A percentile compares a stretch with the other conserved stretches of the same genome.
phyloP scores from a whole-genome alignment of 2,329 filamentous ascomycete genomes.

The Fusarium irregulare region DNA sequence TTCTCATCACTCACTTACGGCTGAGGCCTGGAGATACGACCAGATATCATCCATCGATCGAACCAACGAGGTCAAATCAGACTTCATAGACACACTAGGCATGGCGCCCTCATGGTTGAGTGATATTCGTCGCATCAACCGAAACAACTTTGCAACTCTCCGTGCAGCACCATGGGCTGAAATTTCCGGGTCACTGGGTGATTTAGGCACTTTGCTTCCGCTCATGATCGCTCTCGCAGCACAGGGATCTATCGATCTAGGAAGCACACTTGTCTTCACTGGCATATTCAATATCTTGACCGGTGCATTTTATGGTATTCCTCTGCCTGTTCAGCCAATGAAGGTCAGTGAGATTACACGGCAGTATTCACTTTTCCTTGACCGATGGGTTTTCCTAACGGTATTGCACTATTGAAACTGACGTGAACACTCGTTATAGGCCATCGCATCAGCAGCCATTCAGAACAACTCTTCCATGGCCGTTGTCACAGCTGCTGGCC shows the following conservation, averaged over 20 bases:
- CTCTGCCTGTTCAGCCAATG: conserved; percentile 91
- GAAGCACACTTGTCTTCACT: conserved; percentile 87
- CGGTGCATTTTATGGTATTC: conserved; percentile 85
- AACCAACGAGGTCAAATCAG: neutral
- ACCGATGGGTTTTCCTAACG: neutral
- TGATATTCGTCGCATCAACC: conserved; percentile 51
- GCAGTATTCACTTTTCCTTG: neutral
- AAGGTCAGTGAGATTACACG: conserved; percentile 58
- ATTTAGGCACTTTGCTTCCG: conserved; percentile 89
- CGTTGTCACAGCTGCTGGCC: conserved; percentile 83
- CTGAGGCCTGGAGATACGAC: neutral
- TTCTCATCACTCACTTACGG: neutral
- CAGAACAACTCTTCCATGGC: conserved; percentile 60
- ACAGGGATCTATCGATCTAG: conserved; percentile 81
- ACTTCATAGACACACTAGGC: neutral
- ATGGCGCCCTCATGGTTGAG: conserved; percentile 46
- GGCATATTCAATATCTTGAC: conserved; percentile 89
- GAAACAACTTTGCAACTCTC: conserved; percentile 63
- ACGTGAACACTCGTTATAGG: conserved; percentile 56
- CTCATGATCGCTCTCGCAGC: conserved; percentile 87
- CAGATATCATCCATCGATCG: neutral
- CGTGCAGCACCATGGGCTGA: conserved; percentile 68
- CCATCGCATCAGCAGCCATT: conserved; percentile 92
- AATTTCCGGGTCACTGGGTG: conserved; percentile 87
- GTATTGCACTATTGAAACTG: neutral